Evolutionary conservation across 2,329 filamentous ascomycete species (phyloP).

Genomic region (Verticillium isaacii): DNA sequence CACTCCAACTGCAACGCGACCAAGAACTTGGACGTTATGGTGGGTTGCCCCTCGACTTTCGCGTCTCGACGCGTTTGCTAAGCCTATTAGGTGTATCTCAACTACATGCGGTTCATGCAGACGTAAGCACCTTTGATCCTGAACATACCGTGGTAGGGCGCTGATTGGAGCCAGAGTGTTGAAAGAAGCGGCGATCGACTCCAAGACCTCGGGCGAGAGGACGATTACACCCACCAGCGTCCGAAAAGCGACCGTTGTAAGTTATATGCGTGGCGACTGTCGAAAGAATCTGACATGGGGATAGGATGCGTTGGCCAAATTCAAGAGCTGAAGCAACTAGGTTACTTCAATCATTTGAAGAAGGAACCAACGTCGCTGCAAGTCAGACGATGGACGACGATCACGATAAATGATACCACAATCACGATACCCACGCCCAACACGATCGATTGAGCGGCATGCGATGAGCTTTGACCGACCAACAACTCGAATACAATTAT

Average conservation of each 20-base stretch:
- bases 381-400: neutral
- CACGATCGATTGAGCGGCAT: too few species aligned
- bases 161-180: conserved; percentile 53
- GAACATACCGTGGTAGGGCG: neutral
- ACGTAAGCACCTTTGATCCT: conserved; percentile 33
- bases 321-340: conserved; percentile 48
- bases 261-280: conserved; percentile 18
- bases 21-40: conserved; percentile 82
- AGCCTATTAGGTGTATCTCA: conserved; percentile 65
- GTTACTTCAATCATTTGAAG: neutral
- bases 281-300: neutral
- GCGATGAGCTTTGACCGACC: too few species aligned
- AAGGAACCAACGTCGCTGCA: neutral
- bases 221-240: conserved; percentile 71
- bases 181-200: conserved; percentile 73
- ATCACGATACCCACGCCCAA: too few species aligned
- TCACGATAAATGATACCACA: neutral
- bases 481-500: too few species aligned
- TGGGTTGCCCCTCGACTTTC: conserved; percentile 32
- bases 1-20: conserved; percentile 75
- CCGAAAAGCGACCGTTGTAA: conserved; percentile 70
- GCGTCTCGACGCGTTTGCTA: conserved; percentile 20
- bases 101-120: conserved; percentile 80
- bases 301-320: conserved; percentile 62
- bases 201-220: conserved; percentile 69